These are phyloP conservation scores for Trametes sanguinea DNA, from an alignment of 768 basidiomycete species.

Conservation along the genomic window DNA sequence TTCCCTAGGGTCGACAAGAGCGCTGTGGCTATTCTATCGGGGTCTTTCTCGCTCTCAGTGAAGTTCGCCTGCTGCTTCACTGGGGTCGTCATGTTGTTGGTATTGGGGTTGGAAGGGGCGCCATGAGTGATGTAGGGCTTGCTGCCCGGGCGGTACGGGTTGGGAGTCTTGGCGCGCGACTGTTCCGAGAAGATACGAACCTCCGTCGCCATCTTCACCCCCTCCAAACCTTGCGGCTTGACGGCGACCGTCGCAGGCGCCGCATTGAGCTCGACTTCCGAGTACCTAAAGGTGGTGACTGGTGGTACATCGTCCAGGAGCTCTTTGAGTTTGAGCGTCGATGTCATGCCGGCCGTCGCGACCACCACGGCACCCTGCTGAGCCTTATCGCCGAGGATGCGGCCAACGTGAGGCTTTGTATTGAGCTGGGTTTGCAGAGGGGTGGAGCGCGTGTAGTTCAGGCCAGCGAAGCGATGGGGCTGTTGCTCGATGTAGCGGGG, in stretches of 20 bases:
- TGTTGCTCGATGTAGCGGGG: constrained; percentile 55
- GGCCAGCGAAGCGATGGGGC: constrained; percentile 64
- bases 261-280: constrained; percentile 29
- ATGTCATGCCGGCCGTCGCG: constrained; percentile 48
- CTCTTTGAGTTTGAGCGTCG: constrained; percentile 27
- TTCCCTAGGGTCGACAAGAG: too few relatives aligned
- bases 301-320: constrained; percentile 24
- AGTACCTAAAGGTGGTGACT: constrained; percentile 38
- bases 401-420: constrained; percentile 57
- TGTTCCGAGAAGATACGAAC: constrained; percentile 37
- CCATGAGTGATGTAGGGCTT: constrained; percentile 43
- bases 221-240: constrained; percentile 41
- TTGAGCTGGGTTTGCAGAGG: constrained; percentile 54
- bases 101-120: neutral
- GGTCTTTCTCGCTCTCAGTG: too few relatives aligned
- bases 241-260: constrained; percentile 51
- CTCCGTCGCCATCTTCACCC: constrained; percentile 35
- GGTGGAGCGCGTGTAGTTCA: constrained; percentile 59
- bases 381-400: constrained; percentile 37
- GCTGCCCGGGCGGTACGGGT: constrained; percentile 53
- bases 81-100: constrained; percentile 1
- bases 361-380: constrained; percentile 30
- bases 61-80: neutral
- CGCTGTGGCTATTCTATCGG: too few relatives aligned
- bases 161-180: constrained; percentile 30